Percentiles rank a stretch among this genome's conserved stretches.
Conservation (phyloP, 2,329 filamentous ascomycete genomes). For the Ceratocystiopsis sp. region DNA sequence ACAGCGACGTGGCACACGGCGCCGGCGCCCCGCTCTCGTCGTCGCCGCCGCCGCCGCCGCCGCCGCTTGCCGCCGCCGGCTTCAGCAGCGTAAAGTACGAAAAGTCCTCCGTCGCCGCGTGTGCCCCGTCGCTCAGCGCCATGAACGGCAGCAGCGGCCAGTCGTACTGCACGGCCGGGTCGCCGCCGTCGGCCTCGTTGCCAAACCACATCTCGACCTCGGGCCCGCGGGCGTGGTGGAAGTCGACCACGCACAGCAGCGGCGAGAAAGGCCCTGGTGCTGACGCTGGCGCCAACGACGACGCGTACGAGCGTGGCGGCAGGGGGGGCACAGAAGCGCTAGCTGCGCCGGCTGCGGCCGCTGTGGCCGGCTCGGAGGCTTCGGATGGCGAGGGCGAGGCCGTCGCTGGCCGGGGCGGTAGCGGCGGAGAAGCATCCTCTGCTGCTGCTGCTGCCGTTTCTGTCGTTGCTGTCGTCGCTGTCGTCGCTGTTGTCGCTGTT, state of each 20-base stretch:
- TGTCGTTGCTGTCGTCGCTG: no score
- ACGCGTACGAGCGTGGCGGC: conserved; percentile 1
- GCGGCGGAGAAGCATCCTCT: not conserved
- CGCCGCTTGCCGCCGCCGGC: conserved; percentile 21
- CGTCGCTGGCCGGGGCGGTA: no score
- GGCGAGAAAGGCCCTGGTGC: conserved; percentile 32
- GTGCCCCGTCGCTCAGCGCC: conserved; percentile 88
- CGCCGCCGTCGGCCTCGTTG: conserved; percentile 44
- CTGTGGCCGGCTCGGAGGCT: not conserved
- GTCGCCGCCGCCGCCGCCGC: no score
- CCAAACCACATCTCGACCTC: conserved; percentile 92
- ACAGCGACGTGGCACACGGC: conserved; percentile 49
- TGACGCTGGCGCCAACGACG: conserved; percentile 1
- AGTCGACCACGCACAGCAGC: conserved; percentile 65
- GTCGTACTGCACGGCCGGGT: conserved; percentile 70
- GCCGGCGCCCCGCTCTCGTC: conserved; percentile 28
- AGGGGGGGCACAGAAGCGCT: no score
- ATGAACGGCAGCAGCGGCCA: conserved; percentile 92
- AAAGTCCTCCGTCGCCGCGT: conserved; percentile 92
- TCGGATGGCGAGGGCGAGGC: no score
- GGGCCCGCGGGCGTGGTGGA: conserved; percentile 73
- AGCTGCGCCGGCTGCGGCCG: conserved; percentile 3
- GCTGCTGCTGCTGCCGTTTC: conserved; percentile 3
- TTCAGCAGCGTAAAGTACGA: conserved; percentile 89
- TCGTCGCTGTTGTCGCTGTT: conserved; percentile 3